Evolutionary conservation across 2,329 filamentous ascomycete species (phyloP), one percentile per base, ranked within the genome.

Genomic region (Teratosphaeria nubilosa): DNA sequence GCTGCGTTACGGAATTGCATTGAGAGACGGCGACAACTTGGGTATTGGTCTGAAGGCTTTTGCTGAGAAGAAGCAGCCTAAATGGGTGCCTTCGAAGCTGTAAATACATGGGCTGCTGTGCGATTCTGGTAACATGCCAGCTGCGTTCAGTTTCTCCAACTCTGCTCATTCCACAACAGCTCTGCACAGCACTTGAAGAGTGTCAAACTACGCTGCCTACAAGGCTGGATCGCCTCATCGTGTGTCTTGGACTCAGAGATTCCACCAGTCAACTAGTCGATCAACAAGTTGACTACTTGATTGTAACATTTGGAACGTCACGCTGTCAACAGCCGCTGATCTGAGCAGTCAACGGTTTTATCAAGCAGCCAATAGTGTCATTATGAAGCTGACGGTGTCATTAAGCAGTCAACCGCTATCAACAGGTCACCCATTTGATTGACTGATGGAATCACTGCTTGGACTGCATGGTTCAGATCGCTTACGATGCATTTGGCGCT

Each of bases 31-130:
- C 0, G 85, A 87, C 64, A 92, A 92, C 72, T 84, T 90, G 73
- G 81, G 80, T 57, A 88, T 91, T 73, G 89, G 88, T 0, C 77
- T 91, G 22, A 76, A 71, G 73, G 88, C 87, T 60, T 92, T 92
- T 76, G 85, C 88, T 20, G 87, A 91, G 78, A 90, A 85, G 78
- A 78, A 86, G 68, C 80, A 82, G 73, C 82, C 87, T 1, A 76
- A 76, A 41, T 91, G 87, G 87, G 81, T 77, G 66, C 76, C 83
- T 13, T 63, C 69, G 20, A 73, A 72, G 59, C 60, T 73, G 53
- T 58, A 58, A 22, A 48, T 48, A 48, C 41, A 20, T 22, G 20
- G 14, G 34, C 34, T 37, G 34, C 34, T 37, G 34, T 13, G 34
- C 41, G 41, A 16, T n/a, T 9, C 7, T 48, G 41, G 41, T n/a